Base-by-base conservation (phyloP, 2,329 filamentous ascomycete genomes). In the Xylariaceae sp. region DNA sequence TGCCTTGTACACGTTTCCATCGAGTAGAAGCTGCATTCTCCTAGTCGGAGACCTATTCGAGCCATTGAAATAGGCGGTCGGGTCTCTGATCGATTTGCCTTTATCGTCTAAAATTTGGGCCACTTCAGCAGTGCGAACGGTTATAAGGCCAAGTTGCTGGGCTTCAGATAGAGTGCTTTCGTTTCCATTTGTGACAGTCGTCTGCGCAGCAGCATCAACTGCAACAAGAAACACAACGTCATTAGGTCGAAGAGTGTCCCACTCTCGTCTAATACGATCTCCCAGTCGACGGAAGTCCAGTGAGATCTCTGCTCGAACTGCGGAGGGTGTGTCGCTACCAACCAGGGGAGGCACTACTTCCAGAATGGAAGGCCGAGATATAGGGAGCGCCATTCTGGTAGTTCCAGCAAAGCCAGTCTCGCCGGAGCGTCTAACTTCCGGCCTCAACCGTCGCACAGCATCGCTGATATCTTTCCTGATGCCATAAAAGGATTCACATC, bases 391-490 rank as follows among this genome's bases (percentile, higher is more conserved):
- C 91, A 97, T 95, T 58, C 83, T 89, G 2, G 92, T 94, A 57
- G 88, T 90, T 0, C 93, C 92, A 11, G 85, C 75, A 61, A 97
- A 97, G 5, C 71, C 74, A 0, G 79, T 84, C 52, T 82, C 79
- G n/a, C 84, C 86, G 29, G 79, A 73, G 33, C 77, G 77, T 47
- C 75, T 76, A 19, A 71, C 62, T 53, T 83, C 80, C 2, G 92
- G 91, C 54, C 85, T 82, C 48, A 98, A 70, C 37, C 89, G 83
- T 60, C 86, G 87, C 40, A 97, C 64, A 6, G 86, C 82, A 38
- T 88, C 80, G 62, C 95, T 89, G 46, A 98, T 82, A 62, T 98
- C 89, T 60, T 90, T 92, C 37, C 90, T 82, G 48, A 98, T 92
- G 49, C 89, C 88, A 64, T 94, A 97, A 64, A 97, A 96, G 0